Conservation (phyloP, 352 stramenopile genomes). For the Globisporangium spinosum region DNA sequence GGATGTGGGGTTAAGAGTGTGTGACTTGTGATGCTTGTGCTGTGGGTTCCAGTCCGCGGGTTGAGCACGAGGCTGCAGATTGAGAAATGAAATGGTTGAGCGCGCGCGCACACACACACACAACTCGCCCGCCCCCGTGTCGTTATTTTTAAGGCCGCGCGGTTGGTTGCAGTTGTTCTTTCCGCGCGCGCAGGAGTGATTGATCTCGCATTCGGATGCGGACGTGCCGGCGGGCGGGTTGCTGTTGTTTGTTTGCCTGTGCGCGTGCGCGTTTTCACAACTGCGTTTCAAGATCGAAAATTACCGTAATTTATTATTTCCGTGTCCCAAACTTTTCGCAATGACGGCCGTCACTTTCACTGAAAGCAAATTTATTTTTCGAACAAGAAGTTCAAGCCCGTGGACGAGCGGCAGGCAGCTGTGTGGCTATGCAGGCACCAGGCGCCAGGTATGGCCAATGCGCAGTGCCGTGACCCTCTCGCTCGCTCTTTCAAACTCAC, state of each 20-base stretch:
- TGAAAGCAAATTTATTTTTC: background rate
- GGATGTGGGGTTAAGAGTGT: background rate
- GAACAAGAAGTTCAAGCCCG: background rate
- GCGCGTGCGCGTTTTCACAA: background rate
- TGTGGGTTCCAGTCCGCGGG: constrained; percentile 19
- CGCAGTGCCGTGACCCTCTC: background rate
- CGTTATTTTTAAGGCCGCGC: constrained; percentile 34
- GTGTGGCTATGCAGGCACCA: background rate
- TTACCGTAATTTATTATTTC: constrained; percentile 14
- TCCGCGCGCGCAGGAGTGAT: constrained; percentile 8
- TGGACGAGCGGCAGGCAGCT: constrained; percentile 1
- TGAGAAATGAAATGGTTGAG: constrained; percentile 42
- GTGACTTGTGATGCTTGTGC: constrained; percentile 1
- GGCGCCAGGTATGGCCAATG: constrained; percentile 9
- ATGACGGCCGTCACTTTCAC: background rate
- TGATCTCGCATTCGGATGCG: constrained; percentile 2
- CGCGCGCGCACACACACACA: constrained; percentile 12
- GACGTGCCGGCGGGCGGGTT: background rate
- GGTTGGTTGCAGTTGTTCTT: constrained; percentile 18
- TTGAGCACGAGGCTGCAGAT: constrained; percentile 41
- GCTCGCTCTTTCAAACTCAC: background rate
- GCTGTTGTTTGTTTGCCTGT: background rate
- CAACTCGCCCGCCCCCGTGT: background rate
- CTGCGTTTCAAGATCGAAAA: constrained; percentile 17
- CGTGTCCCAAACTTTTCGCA: background rate